phyloP scores from a whole-genome alignment of 768 basidiomycete species.

The Kwoniella shandongensis region DNA sequence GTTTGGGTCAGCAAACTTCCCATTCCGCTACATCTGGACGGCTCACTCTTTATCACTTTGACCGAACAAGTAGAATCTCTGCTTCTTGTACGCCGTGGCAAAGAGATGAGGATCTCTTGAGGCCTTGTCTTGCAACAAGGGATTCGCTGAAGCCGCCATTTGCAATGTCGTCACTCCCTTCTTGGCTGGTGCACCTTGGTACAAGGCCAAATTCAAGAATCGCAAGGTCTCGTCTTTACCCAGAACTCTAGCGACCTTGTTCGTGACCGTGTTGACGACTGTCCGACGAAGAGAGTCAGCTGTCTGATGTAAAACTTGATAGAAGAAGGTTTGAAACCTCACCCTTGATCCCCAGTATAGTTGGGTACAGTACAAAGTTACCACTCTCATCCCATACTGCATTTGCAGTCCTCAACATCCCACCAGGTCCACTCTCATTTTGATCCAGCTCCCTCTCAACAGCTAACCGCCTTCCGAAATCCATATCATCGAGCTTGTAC shows the following conservation, averaged over 20 bases:
- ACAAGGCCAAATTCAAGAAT: conserved; percentile 82
- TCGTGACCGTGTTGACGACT: conserved; percentile 95
- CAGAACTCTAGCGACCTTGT: conserved; percentile 79
- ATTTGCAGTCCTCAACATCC: conserved; percentile 65
- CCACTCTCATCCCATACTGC: conserved; percentile 98
- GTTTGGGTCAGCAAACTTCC: not conserved
- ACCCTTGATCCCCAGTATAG: conserved; percentile 94
- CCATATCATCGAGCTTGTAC: conserved; percentile 95
- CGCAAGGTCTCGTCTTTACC: conserved; percentile 93
- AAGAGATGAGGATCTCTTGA: conserved; percentile 86
- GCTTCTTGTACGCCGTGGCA: conserved; percentile 88
- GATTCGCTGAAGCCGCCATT: conserved; percentile 94
- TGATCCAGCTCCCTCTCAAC: conserved; percentile 83
- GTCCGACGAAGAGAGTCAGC: not conserved
- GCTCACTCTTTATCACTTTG: conserved; percentile 84
- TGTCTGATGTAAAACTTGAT: not conserved
- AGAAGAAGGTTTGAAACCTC: conserved; percentile 23
- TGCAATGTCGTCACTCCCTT: conserved; percentile 82
- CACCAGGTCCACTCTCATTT: conserved; percentile 59
- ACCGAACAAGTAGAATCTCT: conserved; percentile 92
- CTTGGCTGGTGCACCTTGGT: conserved; percentile 92
- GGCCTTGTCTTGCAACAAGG: conserved; percentile 81
- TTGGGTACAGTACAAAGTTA: conserved; percentile 89
- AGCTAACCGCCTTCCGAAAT: conserved; percentile 94
- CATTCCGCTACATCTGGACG: not conserved